A percentile compares a stretch with the other conserved stretches of the same genome.
Conservation (phyloP, 208 protist genomes). For the Herpetomonas samuelpessoai region DNA sequence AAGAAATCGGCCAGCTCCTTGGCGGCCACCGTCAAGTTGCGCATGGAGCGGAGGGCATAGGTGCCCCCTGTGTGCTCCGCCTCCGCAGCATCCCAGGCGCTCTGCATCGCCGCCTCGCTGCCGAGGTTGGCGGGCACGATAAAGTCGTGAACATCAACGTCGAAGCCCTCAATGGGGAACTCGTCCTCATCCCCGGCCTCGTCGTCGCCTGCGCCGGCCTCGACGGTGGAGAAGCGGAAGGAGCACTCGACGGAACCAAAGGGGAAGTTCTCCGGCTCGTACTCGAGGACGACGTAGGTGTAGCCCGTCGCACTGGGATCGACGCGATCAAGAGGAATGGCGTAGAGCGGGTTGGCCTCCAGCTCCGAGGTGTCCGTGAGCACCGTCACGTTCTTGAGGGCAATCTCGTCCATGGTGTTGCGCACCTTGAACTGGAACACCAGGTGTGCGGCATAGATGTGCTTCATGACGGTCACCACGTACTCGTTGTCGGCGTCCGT, state of each 20-base stretch:
- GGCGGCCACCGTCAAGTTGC: constrained; percentile 80
- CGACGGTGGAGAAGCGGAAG: constrained; percentile 75
- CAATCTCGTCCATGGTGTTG: constrained; percentile 93
- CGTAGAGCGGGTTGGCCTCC: constrained; percentile 80
- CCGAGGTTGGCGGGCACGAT: constrained; percentile 63
- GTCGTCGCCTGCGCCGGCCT: constrained; percentile 28
- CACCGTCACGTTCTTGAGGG: constrained; percentile 87
- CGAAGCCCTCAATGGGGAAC: constrained; percentile 84
- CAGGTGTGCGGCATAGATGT: constrained; percentile 89
- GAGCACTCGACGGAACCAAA: constrained; percentile 54
- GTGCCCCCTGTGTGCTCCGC: constrained; percentile 76
- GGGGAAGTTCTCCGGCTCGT: constrained; percentile 61
- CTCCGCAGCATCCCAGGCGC: constrained; percentile 47
- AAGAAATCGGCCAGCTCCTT: constrained; percentile 84
- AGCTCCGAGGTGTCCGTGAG: constrained; percentile 72
- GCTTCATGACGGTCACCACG: constrained; percentile 95
- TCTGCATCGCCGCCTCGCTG: constrained; percentile 8
- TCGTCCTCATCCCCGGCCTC: constrained; percentile 52
- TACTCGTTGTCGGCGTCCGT: constrained; percentile 98
- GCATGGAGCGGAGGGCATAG: constrained; percentile 79
- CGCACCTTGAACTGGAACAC: constrained; percentile 94
- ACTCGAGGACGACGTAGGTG: constrained; percentile 72
- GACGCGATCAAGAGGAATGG: constrained; percentile 63
- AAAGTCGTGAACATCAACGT: constrained; percentile 83
- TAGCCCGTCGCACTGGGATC: constrained; percentile 56